Base-by-base conservation (phyloP, 116 monocot species). In the Papilionanthe hybrid region DNA sequence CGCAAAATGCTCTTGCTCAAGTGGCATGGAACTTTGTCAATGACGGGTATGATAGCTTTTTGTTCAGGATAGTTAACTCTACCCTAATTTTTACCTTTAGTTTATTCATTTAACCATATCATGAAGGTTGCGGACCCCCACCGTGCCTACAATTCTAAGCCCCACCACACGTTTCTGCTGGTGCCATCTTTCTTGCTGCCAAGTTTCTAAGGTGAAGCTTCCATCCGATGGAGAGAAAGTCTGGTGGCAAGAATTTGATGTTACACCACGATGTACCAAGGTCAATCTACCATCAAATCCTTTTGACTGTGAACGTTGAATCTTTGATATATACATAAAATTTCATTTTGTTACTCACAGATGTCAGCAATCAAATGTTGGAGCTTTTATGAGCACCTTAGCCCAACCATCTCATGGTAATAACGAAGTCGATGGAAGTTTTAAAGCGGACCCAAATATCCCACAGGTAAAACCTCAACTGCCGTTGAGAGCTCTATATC, bases 351-450 rank as follows among this genome's bases (percentile, higher is more conserved):
- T 32, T 32, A 32, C 44, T 79, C 77, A 72, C 72, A 86, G 86
- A 86, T 50, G 78, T 86, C 43, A 86, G 86, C 83, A 86, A 80
- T 75, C 86, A 86, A 74, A 83, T 86, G 80, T 25, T 86, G 82
- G 86, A 86, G 20, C 78, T 86, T n/a, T 5, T 86, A 86, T 75
- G 83, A 86, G 67, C 83, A 83, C 81, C 22, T 2, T 77, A 55
- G 41, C 22, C 12, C 83, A 80, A 83, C 49, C 76, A 18, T 86
- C 82, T 8, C 82, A 82, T 45, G 72, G 37, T 28, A 79, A 23
- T 60, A 60, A 79, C 57, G 86, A 82, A 58, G 58, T 45, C 15
- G 86, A 83, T 73, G 83, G 78, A 18, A 83, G 75, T 47, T 53
- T 75, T 18, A 80, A 66, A 75, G 56, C 44, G 78, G 80, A n/a